These are phyloP conservation scores for Lactifluus volemus DNA, from an alignment of 768 basidiomycete species.

Conservation along the genomic window DNA sequence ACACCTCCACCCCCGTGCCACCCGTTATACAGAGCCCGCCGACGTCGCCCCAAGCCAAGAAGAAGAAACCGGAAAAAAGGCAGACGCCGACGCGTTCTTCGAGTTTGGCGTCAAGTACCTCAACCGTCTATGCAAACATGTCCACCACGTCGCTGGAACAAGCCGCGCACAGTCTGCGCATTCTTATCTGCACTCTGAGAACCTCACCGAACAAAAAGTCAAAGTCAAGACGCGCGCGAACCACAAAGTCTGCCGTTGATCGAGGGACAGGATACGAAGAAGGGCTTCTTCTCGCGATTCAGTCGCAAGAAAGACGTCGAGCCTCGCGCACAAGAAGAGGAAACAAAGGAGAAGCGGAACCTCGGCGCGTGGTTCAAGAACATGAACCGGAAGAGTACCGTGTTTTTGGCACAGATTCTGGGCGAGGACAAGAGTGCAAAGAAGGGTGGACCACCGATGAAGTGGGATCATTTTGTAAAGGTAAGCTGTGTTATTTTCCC, in stretches of 20 bases:
- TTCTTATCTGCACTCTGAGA: conserved; percentile 53
- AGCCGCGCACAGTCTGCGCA: conserved; percentile 59
- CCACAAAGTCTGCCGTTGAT: conserved; percentile 43
- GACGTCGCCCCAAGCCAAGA: neutral
- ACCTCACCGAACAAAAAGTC: conserved; percentile 39
- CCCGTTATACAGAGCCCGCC: neutral
- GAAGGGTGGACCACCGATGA: conserved; percentile 23
- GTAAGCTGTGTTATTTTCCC: conserved; percentile 6
- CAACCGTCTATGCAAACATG: conserved; percentile 21
- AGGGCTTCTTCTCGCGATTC: conserved; percentile 47
- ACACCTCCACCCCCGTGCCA: neutral
- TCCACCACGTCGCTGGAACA: conserved; percentile 36
- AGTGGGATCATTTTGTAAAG: conserved; percentile 29
- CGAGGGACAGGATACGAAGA: conserved; percentile 31
- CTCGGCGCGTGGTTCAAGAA: conserved; percentile 16
- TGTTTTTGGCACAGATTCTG: conserved; percentile 20
- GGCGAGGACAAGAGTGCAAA: conserved; percentile 20
- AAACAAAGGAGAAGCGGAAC: conserved; percentile 30
- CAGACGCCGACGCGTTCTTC: conserved; percentile 7
- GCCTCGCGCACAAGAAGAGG: conserved; percentile 9
- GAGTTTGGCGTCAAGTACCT: conserved; percentile 19
- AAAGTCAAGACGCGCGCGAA: conserved; percentile 68
- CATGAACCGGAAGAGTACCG: conserved; percentile 20
- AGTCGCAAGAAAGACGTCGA: conserved; percentile 30
- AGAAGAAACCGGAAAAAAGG: conserved; percentile 8